Conservation (phyloP, 2,329 filamentous ascomycete genomes). For the Aspergillus puulaauensis region DNA sequence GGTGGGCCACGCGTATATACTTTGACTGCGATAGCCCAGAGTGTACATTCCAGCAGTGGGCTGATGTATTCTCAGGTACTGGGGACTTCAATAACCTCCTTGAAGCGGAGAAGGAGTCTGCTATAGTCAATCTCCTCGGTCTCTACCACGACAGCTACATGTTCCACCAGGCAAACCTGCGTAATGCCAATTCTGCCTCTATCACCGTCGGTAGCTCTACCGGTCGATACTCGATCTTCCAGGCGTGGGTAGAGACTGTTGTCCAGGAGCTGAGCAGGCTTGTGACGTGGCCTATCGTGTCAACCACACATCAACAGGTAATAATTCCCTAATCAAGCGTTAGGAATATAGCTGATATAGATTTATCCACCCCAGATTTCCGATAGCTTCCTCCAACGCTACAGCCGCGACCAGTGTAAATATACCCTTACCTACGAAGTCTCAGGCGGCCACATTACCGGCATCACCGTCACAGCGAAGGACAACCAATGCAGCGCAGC, state of each 20-base stretch:
- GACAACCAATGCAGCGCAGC: conserved; percentile 52
- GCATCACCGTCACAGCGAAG: conserved; percentile 50
- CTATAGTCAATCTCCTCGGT: conserved; percentile 57
- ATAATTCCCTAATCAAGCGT: background rate
- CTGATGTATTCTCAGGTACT: conserved; percentile 56
- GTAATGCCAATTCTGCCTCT: conserved; percentile 48
- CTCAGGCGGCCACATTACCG: conserved; percentile 46
- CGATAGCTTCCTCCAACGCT: conserved; percentile 52
- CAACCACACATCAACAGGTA: conserved; percentile 58
- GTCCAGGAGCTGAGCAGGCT: conserved; percentile 56
- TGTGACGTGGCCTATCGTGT: conserved; percentile 54
- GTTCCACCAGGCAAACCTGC: conserved; percentile 65
- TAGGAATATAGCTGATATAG: background rate
- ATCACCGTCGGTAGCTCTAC: conserved; percentile 51
- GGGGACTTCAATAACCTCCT: conserved; percentile 56
- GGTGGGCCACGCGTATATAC: conserved; percentile 63
- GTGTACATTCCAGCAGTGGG: conserved; percentile 61
- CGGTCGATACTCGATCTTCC: conserved; percentile 53
- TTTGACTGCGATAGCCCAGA: conserved; percentile 61
- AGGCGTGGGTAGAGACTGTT: conserved; percentile 57
- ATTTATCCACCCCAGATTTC: conserved; percentile 36
- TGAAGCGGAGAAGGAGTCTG: conserved; percentile 51
- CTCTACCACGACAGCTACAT: conserved; percentile 59
- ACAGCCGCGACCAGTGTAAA: conserved; percentile 53
- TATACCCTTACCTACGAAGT: conserved; percentile 51